A percentile compares a stretch with the other conserved stretches of the same genome.
phyloP scores from a whole-genome alignment of 2,329 filamentous ascomycete genomes.

The Alternaria incomplexa region DNA sequence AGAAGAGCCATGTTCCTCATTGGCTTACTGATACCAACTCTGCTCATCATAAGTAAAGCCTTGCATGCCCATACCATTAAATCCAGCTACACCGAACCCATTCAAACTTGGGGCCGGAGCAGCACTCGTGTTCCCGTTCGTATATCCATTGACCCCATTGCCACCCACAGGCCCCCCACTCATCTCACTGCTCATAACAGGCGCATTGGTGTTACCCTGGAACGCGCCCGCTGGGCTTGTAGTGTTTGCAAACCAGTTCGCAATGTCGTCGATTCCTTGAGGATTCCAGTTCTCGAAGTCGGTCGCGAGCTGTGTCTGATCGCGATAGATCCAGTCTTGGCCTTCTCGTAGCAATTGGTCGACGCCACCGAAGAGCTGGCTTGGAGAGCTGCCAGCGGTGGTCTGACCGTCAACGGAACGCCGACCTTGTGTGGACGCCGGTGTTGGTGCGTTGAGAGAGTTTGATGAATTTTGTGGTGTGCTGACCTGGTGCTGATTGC shows the following conservation, averaged over 20 bases:
- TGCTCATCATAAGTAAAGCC: conserved; percentile 34
- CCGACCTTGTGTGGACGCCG: conserved; percentile 31
- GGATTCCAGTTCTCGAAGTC: conserved; percentile 68
- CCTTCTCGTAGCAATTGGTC: conserved; percentile 67
- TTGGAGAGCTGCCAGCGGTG: conserved; percentile 50
- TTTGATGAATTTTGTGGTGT: conserved; percentile 17
- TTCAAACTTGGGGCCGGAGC: background rate
- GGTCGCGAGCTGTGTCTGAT: conserved; percentile 65
- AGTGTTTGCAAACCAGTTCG: conserved; percentile 34
- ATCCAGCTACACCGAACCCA: conserved; percentile 7
- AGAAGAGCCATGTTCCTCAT: background rate
- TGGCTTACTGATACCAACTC: conserved; percentile 29
- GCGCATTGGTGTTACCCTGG: background rate
- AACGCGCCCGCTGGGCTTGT: conserved; percentile 19
- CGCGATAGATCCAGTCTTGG: conserved; percentile 67
- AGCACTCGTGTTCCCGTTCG: conserved; percentile 15
- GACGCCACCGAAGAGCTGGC: conserved; percentile 64
- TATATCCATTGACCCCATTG: conserved; percentile 8
- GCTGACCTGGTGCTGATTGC: conserved; percentile 34
- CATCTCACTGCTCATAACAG: conserved; percentile 10
- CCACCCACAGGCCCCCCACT: conserved; percentile 28
- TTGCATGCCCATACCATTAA: conserved; percentile 21
- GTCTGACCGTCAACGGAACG: conserved; percentile 36
- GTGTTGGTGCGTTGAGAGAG: conserved; percentile 28
- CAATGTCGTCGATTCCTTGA: conserved; percentile 37